Conservation (phyloP, 371 early-diverging fungal genomes). For the Actinomortierella wolfii region DNA sequence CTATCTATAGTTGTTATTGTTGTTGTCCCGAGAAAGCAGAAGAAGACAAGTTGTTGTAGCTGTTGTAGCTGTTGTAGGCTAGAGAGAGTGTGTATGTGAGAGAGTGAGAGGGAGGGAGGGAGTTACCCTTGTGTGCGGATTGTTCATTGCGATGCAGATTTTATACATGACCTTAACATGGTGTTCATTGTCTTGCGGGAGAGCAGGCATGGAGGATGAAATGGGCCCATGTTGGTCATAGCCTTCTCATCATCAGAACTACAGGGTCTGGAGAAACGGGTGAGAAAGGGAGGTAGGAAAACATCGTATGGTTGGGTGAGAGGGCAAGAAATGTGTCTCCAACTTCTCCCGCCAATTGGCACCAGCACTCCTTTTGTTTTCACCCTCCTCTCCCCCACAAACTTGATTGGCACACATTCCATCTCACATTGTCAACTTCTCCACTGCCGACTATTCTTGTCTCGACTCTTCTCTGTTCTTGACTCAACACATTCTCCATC, state of each 20-base stretch:
- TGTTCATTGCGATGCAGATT: too few species aligned
- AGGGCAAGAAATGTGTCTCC: not conserved
- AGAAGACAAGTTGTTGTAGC: too few species aligned
- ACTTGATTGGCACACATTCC: not conserved
- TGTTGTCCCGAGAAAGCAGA: too few species aligned
- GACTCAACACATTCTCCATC: not conserved
- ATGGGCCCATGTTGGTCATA: not conserved
- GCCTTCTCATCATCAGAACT: too few species aligned
- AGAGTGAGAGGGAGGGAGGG: conserved; percentile 2
- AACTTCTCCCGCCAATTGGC: conserved; percentile 3
- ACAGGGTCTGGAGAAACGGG: too few species aligned
- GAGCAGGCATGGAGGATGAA: too few species aligned
- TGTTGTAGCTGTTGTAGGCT: too few species aligned
- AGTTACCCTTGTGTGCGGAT: not conserved
- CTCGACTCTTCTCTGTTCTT: not conserved
- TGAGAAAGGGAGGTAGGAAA: not conserved
- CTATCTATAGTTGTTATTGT: too few species aligned
- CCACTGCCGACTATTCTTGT: not conserved
- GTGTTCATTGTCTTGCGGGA: too few species aligned
- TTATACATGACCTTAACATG: too few species aligned
- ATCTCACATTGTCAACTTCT: not conserved
- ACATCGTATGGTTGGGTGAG: not conserved
- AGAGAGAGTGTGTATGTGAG: not conserved
- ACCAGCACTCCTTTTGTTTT: not conserved
- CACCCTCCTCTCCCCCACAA: not conserved